These are phyloP conservation scores for Amphichorda felina DNA, from an alignment of 2,329 filamentous ascomycete species.

Conservation along the genomic window DNA sequence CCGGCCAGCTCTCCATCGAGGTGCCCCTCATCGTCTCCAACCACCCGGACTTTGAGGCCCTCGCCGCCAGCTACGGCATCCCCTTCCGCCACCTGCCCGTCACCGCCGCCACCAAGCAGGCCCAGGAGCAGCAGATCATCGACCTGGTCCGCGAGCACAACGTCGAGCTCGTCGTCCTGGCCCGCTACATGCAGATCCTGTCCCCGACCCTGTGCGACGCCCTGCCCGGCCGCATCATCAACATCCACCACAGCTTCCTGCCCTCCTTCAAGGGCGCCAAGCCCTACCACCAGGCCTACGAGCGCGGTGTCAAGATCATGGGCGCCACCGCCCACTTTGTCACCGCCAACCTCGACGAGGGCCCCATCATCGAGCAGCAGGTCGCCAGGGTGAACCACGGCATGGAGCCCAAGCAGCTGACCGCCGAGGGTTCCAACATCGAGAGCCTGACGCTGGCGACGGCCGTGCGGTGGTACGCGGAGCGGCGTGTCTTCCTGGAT, in stretches of 20 bases:
- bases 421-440: conserved; percentile 71
- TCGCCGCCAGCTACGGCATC: conserved; percentile 64
- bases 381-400: conserved; percentile 66
- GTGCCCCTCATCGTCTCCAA: conserved; percentile 67
- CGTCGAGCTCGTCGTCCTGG: conserved; percentile 70
- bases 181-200: conserved; percentile 81
- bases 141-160: conserved; percentile 56
- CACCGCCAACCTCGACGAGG: conserved; percentile 74
- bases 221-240: conserved; percentile 83
- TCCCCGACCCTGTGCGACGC: conserved; percentile 61
- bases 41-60: conserved; percentile 58
- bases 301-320: conserved; percentile 80
- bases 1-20: conserved; percentile 62
- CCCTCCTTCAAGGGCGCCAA: conserved; percentile 81
- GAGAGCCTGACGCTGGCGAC: conserved; percentile 74
- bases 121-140: conserved; percentile 62
- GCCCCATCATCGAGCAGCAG: conserved; percentile 79
- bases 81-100: conserved; percentile 74
- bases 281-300: conserved; percentile 80
- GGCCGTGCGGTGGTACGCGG: conserved; percentile 75
- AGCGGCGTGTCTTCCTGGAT: conserved; percentile 67
- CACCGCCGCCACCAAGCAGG: conserved; percentile 61
- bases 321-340: conserved; percentile 81
- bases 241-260: conserved; percentile 83
- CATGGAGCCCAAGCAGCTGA: conserved; percentile 64